Evolutionary conservation across 2,329 filamentous ascomycete genomes (phyloP).

Genomic region (Camillea tinctor): DNA sequence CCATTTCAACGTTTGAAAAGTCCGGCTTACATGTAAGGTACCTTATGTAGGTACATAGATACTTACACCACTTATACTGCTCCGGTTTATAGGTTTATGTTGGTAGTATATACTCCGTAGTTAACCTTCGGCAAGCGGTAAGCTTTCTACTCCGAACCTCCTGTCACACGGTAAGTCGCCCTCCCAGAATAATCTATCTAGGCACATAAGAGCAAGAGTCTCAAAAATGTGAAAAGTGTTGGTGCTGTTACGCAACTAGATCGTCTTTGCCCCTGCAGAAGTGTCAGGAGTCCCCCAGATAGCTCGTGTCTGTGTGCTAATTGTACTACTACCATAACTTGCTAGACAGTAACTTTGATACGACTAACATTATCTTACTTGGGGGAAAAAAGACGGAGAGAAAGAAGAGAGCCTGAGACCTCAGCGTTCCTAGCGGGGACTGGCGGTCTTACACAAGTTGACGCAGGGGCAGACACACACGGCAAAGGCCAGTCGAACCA

Average conservation of each 20-base stretch:
- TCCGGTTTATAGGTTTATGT: too few species aligned
- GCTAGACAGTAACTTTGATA: too few species aligned
- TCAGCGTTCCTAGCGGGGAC: background rate
- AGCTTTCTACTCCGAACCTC: background rate
- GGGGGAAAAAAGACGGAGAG: background rate
- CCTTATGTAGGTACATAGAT: too few species aligned
- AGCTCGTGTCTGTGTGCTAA: background rate
- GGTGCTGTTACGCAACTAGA: background rate
- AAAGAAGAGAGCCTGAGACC: background rate
- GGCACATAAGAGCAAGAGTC: too few species aligned
- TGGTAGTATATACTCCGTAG: too few species aligned
- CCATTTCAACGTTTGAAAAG: background rate
- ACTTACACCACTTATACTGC: too few species aligned
- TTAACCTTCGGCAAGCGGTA: background rate
- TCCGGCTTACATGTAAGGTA: background rate
- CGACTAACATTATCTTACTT: background rate
- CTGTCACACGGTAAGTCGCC: background rate
- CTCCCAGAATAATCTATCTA: too few species aligned
- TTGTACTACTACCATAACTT: background rate
- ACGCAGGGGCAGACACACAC: background rate
- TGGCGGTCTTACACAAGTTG: background rate
- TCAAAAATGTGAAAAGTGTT: background rate
- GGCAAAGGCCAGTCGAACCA: constrained; percentile 4
- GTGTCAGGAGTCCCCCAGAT: background rate
- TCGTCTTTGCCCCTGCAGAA: background rate